Conservation (phyloP, 1,284 basidiomycete genomes). For the Austroboletus niveus region DNA sequence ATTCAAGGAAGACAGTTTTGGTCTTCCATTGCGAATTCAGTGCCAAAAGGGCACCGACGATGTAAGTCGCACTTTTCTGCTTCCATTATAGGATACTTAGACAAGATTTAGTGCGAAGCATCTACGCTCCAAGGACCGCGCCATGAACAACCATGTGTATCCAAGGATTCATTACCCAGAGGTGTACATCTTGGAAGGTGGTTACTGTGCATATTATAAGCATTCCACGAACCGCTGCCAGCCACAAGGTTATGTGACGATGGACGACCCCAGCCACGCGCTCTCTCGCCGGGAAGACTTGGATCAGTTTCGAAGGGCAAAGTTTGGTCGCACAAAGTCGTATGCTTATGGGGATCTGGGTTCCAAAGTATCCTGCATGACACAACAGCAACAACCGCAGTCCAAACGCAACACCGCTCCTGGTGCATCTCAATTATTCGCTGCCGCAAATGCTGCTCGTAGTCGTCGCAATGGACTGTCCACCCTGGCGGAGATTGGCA, state of each 20-base stretch:
- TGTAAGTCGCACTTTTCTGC: slow-evolving; percentile 52
- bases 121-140: slow-evolving; percentile 86
- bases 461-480: slow-evolving; percentile 55
- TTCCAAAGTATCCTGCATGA: slow-evolving; percentile 36
- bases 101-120: slow-evolving; percentile 74
- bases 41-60: slow-evolving; percentile 91
- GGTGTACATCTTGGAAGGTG: slow-evolving; percentile 95
- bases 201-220: slow-evolving; percentile 88
- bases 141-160: slow-evolving; percentile 84
- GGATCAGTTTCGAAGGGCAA: slow-evolving; percentile 87
- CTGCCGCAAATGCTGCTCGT: slow-evolving; percentile 64
- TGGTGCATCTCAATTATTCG: slow-evolving; percentile 52
- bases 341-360: slow-evolving; percentile 79
- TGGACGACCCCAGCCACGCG: slow-evolving; percentile 90
- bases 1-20: slow-evolving; percentile 75
- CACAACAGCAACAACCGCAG: slow-evolving; percentile 41
- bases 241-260: slow-evolving; percentile 82
- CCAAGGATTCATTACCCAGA: slow-evolving; percentile 96
- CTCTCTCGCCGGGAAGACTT: slow-evolving; percentile 81
- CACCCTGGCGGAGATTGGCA: slow-evolving; percentile 65
- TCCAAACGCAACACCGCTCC: slow-evolving; percentile 64
- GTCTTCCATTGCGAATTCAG: slow-evolving; percentile 99
- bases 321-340: slow-evolving; percentile 83
- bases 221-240: slow-evolving; percentile 68
- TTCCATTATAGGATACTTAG: slow-evolving; percentile 11